Base-by-base conservation (phyloP, 106 monocot genomes). In the Amphibolis antarctica region DNA sequence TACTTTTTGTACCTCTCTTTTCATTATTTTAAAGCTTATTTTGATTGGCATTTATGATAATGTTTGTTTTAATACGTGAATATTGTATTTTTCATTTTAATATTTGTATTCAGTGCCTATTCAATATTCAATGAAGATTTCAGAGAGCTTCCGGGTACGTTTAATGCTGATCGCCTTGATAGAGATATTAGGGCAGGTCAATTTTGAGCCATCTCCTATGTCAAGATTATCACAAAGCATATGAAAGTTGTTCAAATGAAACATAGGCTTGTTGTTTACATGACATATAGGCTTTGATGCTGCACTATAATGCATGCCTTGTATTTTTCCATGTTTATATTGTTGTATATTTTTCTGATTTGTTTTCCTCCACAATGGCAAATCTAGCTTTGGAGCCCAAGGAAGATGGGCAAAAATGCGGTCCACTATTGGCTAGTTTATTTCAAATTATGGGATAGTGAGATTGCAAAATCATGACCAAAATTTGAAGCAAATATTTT, bases 101-200 rank as follows among this genome's bases (percentile, higher is more conserved):
- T 60, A 13, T 42, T 60, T 29, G 12, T n/a, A 44, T 78, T 56
- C 82, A 98, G 96, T 77, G 96, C 96, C 64, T 98, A 91, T 55
- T 98, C 90, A 7, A 87, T 98, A 80, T 91, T 87, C 69, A 91
- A 87, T 62, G 96, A 98, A 79, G 82, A 87, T 47, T 98, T 90
- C 49, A 85, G 87, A 68, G 96, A 98, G 80, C 84, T 91, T 23
- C 90, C 90, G 9, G 96, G 96, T 17, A 98, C 96, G 5, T 68
- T 90, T 18, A 98, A 98, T 66, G 96, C 86, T 9, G 90, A 98
- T 58, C 83, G 82, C 48, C 42, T 98, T 4, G 96, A 98, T 69
- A 79, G 84, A 66, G 96, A 98, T 64, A 84, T 98, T 46, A 77
- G 90, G 56, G 82, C 87, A 23, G 94, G 94, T 53, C 89, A 86